Base-by-base conservation (phyloP, 208 protist species). In the Dictyostelium gargantuum region DNA sequence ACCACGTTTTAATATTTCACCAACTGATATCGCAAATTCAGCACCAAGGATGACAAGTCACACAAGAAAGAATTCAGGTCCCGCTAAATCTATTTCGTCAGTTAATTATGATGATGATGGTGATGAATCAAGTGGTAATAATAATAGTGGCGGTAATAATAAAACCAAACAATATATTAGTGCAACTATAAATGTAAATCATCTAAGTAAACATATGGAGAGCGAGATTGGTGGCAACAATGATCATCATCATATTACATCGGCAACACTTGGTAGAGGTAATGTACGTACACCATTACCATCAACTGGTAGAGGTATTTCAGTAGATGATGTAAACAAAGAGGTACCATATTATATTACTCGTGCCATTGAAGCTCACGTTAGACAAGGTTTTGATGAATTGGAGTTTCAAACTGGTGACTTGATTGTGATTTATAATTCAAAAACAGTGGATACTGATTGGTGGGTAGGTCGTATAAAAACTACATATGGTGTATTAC, bases 401-500 rank as follows among this genome's bases (percentile, higher is more conserved):
- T 19, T 86, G 35, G 21, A 72, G 2, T 46, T 86, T 48, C 35
- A 48, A 15, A 61, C 38, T 6, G 66, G 38, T 73, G 82, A 77
- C 9, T 17, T 89, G 19, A 54, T 89, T 3, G 35, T 89, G 4
- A 72, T 89, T 3, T 89, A 79, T 26, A 89, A 89, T 54, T 11
- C 9, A 6, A 75, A 61, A 13, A 48, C 63, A n/a, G 48, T 89
- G 10, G 66, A 89, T 15, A 21, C 48, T 10, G 82, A 89, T 9
- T 89, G 82, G 82, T 89, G 82, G 82, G 50, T 89, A 6, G 82
- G 82, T 32, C 61, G 61, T 17, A 29, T 89, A 11, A 68, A 68
- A 44, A 63, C 23, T 26, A 38, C 1, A 0, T 79, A 68, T 79
- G 82, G 82, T 11, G 23, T 89, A 9, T 79, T 89, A 56, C 82